A percentile compares a stretch with the other conserved stretches of the same genome.
These are phyloP conservation scores for Camellia lanceoleosa DNA, from an alignment of 148 eudicot genomes.

Conservation along the genomic window DNA sequence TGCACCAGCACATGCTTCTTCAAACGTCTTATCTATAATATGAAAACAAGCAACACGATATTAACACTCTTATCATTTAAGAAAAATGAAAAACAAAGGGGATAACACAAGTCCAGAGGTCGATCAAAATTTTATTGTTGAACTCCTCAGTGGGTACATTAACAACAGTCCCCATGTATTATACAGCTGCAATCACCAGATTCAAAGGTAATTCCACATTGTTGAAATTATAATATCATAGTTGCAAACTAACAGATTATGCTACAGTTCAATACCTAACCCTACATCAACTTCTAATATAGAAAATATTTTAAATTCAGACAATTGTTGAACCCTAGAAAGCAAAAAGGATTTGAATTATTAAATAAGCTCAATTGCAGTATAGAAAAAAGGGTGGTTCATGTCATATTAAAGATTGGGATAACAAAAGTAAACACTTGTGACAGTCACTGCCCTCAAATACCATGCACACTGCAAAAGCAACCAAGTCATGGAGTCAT, in stretches of 20 bases:
- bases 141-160: not conserved
- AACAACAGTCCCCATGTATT: not conserved
- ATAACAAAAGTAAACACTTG: not conserved
- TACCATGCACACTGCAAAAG: not conserved
- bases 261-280: not conserved
- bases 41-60: conserved; percentile 14
- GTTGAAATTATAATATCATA: not conserved
- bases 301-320: not conserved
- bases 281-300: not conserved
- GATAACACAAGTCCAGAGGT: not conserved
- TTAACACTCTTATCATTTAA: not conserved
- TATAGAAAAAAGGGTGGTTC: not conserved
- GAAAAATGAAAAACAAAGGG: not conserved
- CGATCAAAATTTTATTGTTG: not conserved
- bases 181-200: not conserved
- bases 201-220: not conserved
- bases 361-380: not conserved
- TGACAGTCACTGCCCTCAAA: not conserved
- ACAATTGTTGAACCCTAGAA: not conserved
- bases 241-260: not conserved
- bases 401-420: not conserved
- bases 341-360: not conserved
- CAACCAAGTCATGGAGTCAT: too few relatives aligned
- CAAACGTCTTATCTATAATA: conserved; percentile 80
- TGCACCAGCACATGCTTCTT: conserved; percentile 84